These are phyloP conservation scores for Gracilaria domingensis DNA, from an alignment of 23 red algal genomes.

Conservation along the genomic window DNA sequence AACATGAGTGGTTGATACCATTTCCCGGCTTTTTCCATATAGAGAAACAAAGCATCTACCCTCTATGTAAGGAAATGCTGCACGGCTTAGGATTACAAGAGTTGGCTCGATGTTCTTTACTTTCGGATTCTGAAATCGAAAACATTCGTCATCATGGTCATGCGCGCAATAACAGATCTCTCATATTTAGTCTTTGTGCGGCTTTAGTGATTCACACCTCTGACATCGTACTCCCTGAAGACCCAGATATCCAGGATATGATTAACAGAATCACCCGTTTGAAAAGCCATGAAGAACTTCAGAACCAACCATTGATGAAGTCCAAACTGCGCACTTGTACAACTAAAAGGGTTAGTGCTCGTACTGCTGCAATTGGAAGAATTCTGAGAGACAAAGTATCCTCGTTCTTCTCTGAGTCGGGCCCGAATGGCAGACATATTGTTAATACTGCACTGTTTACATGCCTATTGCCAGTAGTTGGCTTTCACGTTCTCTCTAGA, in stretches of 20 bases:
- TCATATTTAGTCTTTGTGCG: neutral
- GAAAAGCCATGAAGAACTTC: neutral
- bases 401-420: too few species aligned
- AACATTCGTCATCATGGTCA: constrained; percentile 17
- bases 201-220: neutral
- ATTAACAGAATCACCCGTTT: neutral
- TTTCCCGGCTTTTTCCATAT: constrained; percentile 30
- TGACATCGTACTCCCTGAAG: neutral
- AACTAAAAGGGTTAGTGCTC: too few species aligned
- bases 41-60: constrained; percentile 1
- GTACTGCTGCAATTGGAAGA: neutral
- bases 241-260: neutral
- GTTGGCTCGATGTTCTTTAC: neutral
- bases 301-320: neutral
- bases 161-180: constrained; percentile 6
- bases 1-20: constrained; percentile 16
- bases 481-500: constrained; percentile 31
- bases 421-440: constrained; percentile 29
- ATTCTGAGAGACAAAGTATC: neutral
- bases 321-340: too few species aligned
- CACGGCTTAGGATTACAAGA: neutral
- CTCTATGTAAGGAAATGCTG: constrained; percentile 25
- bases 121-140: neutral
- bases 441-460: neutral
- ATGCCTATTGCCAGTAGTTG: constrained; percentile 1